Percentiles rank a stretch among this genome's conserved stretches.
Evolutionary conservation across 1,284 basidiomycete genomes (phyloP).

Genomic region (Ustilago crameri): DNA sequence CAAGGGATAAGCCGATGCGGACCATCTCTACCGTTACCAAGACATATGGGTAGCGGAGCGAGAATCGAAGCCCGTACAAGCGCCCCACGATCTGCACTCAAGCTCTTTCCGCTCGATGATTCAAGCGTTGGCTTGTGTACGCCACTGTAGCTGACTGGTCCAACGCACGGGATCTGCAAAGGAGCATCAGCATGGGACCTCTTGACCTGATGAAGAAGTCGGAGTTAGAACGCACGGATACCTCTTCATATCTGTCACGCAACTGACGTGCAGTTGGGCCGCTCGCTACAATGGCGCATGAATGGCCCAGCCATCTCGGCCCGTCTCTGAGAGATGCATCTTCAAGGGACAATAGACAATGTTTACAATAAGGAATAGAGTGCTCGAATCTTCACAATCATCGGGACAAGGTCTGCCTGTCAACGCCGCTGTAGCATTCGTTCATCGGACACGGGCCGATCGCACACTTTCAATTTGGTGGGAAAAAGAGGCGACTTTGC

Average conservation of each 20-base stretch:
- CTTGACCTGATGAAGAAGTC: conserved; percentile 1
- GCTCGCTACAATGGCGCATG: conserved; percentile 7
- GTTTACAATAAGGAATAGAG: conserved; percentile 9
- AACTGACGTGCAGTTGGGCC: conserved; percentile 6
- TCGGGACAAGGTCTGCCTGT: too few species aligned
- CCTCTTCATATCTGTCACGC: conserved; percentile 6
- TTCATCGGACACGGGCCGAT: conserved; percentile 7
- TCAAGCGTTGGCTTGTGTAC: too few species aligned
- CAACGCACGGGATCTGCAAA: too few species aligned
- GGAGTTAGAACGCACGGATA: background rate
- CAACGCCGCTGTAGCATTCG: conserved; percentile 21
- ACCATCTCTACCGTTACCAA: conserved; percentile 1
- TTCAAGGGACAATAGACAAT: background rate
- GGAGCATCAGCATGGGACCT: background rate
- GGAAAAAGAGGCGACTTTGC: background rate
- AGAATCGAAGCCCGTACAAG: conserved; percentile 4
- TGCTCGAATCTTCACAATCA: too few species aligned
- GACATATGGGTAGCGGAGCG: conserved; percentile 4
- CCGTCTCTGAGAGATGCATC: background rate
- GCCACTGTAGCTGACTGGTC: too few species aligned
- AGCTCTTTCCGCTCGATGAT: background rate
- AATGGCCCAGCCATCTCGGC: background rate
- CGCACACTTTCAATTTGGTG: background rate
- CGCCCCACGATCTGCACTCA: background rate
- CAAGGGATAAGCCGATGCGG: conserved; percentile 7